Base-by-base conservation (phyloP, 2,329 filamentous ascomycete species). In the Raffaelea ambrosiae region DNA sequence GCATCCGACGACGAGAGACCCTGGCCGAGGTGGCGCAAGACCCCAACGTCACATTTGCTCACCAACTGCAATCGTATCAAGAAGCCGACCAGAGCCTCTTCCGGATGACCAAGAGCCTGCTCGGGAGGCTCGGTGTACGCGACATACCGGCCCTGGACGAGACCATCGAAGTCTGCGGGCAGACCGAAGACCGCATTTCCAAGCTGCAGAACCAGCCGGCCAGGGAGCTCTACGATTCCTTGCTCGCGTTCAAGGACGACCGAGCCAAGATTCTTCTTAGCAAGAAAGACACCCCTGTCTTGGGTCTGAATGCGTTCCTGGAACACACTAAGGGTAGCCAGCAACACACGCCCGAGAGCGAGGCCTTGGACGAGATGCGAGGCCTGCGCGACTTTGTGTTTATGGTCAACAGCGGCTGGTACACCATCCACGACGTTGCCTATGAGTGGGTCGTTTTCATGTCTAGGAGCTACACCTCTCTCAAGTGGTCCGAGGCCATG, bases 1-100 rank as follows among this genome's bases (percentile, higher is more conserved):
- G 82, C 44, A 80, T 80, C 26, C 72, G 81, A 41, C 74, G 79
- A 18, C 71, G 81, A 47, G 80, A 83, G 40, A 75, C 72, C 3
- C 69, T 73, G 62, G 53, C 66, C 10, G 78, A 77, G 33, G 79
- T 80, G 43, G 61, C 65, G 0, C 60, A 73, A 14, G 77, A 81
- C 51, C 68, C 75, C 7, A 73, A 69, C 44, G 71, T 69, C 1
- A 63, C 74, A 22, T 69, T 74, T 46, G 73, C 76, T 2, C 72
- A 70, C 45, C 76, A 81, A 54, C 61, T 83, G 4, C 72, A 77
- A 54, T 72, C 74, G 2, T 75, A 71, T 43, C 76, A 80, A 52
- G 76, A 75, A 2, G 73, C 72, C 13, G 77, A 81, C 52, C 69
- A 72, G 49, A 70, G 73, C 46, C 63, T 81, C 2, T 80, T 81